phyloP scores from a whole-genome alignment of 192 early-diverging fungal species.

The Podila epicladia region DNA sequence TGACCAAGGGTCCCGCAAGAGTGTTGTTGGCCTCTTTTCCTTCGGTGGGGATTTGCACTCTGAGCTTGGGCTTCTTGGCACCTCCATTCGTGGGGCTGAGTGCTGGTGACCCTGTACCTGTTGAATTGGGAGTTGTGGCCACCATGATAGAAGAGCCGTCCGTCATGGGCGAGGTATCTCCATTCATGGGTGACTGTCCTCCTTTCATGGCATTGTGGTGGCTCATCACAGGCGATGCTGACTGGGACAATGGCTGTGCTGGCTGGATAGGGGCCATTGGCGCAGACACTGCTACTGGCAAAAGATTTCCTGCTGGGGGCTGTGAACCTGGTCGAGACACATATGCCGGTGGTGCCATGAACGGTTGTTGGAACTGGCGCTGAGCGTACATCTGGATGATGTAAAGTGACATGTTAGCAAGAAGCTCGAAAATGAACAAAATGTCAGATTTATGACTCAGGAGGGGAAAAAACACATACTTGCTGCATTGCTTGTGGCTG shows the following conservation, averaged over 20 bases:
- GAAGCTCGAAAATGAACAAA: not conserved
- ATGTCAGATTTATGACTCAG: not conserved
- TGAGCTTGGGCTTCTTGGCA: constrained; percentile 42
- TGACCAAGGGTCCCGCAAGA: constrained; percentile 39
- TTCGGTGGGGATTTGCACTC: constrained; percentile 40
- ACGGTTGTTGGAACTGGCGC: constrained; percentile 8
- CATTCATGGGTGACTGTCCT: constrained; percentile 39
- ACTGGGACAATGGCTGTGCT: constrained; percentile 24
- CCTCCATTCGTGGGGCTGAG: constrained; percentile 44
- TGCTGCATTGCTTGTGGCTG: constrained; percentile 13
- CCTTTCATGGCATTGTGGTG: constrained; percentile 43
- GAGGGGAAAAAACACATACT: not conserved
- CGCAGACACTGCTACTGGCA: not conserved
- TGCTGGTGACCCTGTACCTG: constrained; percentile 27
- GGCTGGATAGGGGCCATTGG: not conserved
- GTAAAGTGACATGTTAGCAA: not conserved
- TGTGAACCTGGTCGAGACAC: constrained; percentile 24
- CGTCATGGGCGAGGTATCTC: constrained; percentile 45
- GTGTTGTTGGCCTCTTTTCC: constrained; percentile 34
- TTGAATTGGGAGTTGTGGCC: constrained; percentile 15
- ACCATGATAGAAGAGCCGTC: constrained; percentile 42
- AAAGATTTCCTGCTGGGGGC: constrained; percentile 10
- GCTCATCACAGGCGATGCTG: constrained; percentile 34
- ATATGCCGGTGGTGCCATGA: constrained; percentile 14
- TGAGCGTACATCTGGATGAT: not conserved